A percentile compares a stretch with the other conserved stretches of the same genome.
These are phyloP conservation scores for Mycena latifolia DNA, from an alignment of 768 basidiomycete species.

Conservation along the genomic window DNA sequence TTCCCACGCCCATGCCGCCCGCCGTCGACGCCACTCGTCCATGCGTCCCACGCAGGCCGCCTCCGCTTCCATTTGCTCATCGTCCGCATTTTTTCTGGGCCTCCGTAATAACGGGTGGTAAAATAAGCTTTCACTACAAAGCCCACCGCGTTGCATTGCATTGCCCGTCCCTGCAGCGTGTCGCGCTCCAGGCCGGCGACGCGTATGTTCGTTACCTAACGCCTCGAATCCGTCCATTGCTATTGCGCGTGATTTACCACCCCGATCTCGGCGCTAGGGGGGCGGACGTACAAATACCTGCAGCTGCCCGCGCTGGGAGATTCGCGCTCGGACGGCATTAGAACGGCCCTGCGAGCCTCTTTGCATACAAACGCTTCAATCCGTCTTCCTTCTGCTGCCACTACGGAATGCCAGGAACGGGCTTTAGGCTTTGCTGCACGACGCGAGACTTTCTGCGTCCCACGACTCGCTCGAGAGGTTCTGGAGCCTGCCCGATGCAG, in stretches of 20 bases:
- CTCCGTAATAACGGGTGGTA: conserved; percentile 25
- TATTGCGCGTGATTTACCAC: too few relatives aligned
- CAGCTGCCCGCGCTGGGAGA: not conserved
- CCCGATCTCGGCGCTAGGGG: not conserved
- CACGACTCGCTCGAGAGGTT: too few relatives aligned
- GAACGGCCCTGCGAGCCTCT: not conserved
- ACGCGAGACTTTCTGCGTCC: too few relatives aligned
- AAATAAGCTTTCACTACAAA: conserved; percentile 18
- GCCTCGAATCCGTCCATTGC: not conserved
- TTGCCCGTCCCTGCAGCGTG: too few relatives aligned
- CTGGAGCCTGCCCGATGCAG: too few relatives aligned
- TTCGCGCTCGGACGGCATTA: not conserved
- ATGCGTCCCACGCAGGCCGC: not conserved
- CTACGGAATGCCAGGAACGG: too few relatives aligned
- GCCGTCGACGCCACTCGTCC: not conserved
- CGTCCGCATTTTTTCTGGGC: conserved; percentile 5
- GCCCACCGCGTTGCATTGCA: conserved; percentile 16
- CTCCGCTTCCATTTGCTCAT: conserved; percentile 17
- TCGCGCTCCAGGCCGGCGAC: not conserved
- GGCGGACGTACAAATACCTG: not conserved
- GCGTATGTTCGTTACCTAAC: not conserved
- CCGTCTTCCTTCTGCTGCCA: too few relatives aligned
- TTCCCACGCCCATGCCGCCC: not conserved
- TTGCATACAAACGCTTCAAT: not conserved
- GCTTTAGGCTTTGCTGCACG: not conserved